Percentiles rank a stretch among this genome's conserved stretches.
Conservation (phyloP, 2,329 filamentous ascomycete species). For the Verticillium zaregamsianum region DNA sequence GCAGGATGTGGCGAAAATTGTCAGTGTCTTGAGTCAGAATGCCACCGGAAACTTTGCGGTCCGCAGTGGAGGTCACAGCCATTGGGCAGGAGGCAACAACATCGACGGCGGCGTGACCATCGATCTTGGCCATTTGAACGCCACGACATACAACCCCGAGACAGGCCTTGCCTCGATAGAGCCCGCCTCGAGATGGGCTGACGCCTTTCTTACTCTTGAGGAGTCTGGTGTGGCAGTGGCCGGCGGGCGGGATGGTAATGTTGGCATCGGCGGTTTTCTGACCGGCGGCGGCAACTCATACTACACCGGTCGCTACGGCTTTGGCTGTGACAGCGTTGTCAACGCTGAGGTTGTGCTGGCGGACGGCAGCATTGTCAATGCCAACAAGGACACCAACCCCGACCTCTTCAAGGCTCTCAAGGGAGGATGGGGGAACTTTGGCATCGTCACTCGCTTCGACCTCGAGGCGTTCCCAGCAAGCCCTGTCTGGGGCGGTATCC, state of each 20-base stretch:
- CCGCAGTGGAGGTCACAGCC: slow-evolving; percentile 41
- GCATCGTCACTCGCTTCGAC: slow-evolving; percentile 26
- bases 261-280: slow-evolving; percentile 39
- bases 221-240: slow-evolving; percentile 32
- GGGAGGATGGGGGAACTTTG: slow-evolving; percentile 37
- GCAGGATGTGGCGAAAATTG: slow-evolving; percentile 16
- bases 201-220: slow-evolving; percentile 36
- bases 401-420: slow-evolving; percentile 42
- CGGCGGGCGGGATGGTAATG: slow-evolving; percentile 36
- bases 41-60: slow-evolving; percentile 32
- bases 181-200: slow-evolving; percentile 37
- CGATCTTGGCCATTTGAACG: slow-evolving; percentile 36
- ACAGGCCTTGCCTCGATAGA: slow-evolving; percentile 33
- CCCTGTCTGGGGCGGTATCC: slow-evolving; percentile 17
- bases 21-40: slow-evolving; percentile 10
- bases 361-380: slow-evolving; percentile 37
- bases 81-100: slow-evolving; percentile 37
- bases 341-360: slow-evolving; percentile 44
- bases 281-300: slow-evolving; percentile 46
- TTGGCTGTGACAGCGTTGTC: slow-evolving; percentile 40
- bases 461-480: slow-evolving; percentile 18
- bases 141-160: slow-evolving; percentile 24
- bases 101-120: slow-evolving; percentile 35
- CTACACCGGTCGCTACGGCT: slow-evolving; percentile 39
- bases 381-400: slow-evolving; percentile 24